Evolutionary conservation across 2,329 filamentous ascomycete species (phyloP).

Genomic region (Exophiala dermatitidis): DNA sequence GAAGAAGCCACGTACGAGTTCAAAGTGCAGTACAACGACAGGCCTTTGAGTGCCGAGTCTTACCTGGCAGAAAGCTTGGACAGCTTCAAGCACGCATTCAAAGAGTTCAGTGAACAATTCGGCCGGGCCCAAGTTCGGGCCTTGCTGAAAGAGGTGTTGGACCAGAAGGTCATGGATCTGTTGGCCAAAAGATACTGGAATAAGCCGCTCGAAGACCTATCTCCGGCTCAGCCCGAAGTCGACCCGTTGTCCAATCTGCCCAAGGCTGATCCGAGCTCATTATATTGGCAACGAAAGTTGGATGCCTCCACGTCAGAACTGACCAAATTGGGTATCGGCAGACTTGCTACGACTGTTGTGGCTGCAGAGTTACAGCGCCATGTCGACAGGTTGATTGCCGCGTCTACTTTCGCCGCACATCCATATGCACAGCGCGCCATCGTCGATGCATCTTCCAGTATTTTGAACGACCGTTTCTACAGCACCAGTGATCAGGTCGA

Average conservation of each 20-base stretch:
- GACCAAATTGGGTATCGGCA: conserved; percentile 88
- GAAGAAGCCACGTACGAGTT: conserved; percentile 98
- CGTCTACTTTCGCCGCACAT: conserved; percentile 80
- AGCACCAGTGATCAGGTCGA: conserved; percentile 97
- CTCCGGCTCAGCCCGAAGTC: conserved; percentile 56
- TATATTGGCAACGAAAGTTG: conserved; percentile 90
- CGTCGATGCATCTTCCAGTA: conserved; percentile 77
- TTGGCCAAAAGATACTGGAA: conserved; percentile 97
- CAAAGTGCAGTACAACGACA: conserved; percentile 98
- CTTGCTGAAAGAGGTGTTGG: conserved; percentile 82
- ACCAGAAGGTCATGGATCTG: conserved; percentile 89
- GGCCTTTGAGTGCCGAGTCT: conserved; percentile 87
- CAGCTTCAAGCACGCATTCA: conserved; percentile 96
- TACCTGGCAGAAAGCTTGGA: conserved; percentile 94
- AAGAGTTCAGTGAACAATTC: conserved; percentile 83
- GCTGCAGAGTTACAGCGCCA: conserved; percentile 79
- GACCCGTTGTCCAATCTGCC: conserved; percentile 72
- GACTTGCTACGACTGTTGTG: conserved; percentile 85
- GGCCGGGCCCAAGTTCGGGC: conserved; percentile 83
- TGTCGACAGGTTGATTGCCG: conserved; percentile 67
- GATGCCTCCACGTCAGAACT: conserved; percentile 84
- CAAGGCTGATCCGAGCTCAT: conserved; percentile 73
- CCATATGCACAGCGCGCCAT: conserved; percentile 93
- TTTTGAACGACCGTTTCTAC: conserved; percentile 90
- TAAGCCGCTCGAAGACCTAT: conserved; percentile 80